Evolutionary conservation across 306 rosid genomes (phyloP).

Genomic region (Malus sylvestris): DNA sequence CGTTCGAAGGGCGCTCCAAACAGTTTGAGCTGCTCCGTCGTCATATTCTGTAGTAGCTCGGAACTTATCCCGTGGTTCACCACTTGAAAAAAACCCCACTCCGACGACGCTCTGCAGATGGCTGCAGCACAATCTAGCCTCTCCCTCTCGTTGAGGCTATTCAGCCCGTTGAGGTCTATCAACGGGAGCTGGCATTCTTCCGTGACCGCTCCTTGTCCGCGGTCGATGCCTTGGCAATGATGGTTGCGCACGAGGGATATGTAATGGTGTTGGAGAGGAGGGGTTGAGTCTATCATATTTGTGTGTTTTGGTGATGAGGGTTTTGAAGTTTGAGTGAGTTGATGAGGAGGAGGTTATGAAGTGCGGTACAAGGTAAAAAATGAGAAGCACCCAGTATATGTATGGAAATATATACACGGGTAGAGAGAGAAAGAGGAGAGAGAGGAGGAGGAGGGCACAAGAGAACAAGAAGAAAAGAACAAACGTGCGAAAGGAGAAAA

Average conservation of each 20-base stretch:
- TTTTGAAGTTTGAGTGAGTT: neutral
- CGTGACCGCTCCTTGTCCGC: conserved; percentile 17
- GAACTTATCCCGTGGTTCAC: conserved; percentile 69
- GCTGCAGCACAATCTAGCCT: conserved; percentile 46
- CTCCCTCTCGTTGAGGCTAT: conserved; percentile 29
- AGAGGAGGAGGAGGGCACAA: conserved; percentile 24
- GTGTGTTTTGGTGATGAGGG: neutral
- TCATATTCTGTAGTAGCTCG: conserved; percentile 50
- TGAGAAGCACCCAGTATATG: conserved; percentile 28
- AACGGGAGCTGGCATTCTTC: conserved; percentile 67
- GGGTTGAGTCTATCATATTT: conserved; percentile 42
- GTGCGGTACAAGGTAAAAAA: conserved; percentile 16
- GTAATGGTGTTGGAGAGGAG: conserved; percentile 66
- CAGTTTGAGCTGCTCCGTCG: conserved; percentile 57
- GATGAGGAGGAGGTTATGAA: conserved; percentile 7
- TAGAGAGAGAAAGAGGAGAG: neutral
- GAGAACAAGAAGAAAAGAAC: conserved; percentile 24
- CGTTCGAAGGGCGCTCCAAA: conserved; percentile 57
- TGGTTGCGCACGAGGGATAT: conserved; percentile 33
- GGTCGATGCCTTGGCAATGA: conserved; percentile 1
- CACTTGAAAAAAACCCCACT: conserved; percentile 90
- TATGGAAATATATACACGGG: conserved; percentile 41
- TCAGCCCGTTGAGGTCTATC: conserved; percentile 63
- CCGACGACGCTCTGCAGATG: conserved; percentile 62
- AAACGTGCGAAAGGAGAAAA: neutral